Evolutionary conservation across 164 flowering plant species (phyloP).

Genomic region (Vitis cinerea): DNA sequence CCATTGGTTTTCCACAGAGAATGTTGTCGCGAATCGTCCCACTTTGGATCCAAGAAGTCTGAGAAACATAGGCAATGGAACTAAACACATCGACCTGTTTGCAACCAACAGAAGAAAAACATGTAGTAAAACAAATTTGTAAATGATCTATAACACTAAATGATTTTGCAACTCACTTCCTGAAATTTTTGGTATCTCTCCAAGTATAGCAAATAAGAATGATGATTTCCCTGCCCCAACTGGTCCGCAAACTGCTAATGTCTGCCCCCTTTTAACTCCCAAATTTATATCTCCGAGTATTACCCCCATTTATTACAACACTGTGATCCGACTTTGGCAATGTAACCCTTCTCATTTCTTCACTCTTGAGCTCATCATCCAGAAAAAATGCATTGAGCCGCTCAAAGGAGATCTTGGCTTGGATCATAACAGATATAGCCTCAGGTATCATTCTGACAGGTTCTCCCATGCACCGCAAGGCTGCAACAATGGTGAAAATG

Average conservation of each 20-base stretch:
- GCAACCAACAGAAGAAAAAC: neutral
- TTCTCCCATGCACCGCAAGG: constrained; percentile 58
- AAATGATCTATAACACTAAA: neutral
- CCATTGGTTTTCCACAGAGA: constrained; percentile 74
- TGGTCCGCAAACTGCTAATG: constrained; percentile 83
- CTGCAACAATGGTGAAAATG: constrained; percentile 70
- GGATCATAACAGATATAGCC: constrained; percentile 65
- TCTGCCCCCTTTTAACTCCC: constrained; percentile 50
- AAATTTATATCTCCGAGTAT: constrained; percentile 38
- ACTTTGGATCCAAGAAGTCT: constrained; percentile 87
- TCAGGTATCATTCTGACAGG: constrained; percentile 78
- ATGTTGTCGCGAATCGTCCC: constrained; percentile 87
- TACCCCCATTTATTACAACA: constrained; percentile 38
- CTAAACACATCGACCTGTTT: constrained; percentile 61
- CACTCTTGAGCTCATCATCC: constrained; percentile 60
- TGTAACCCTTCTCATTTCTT: constrained; percentile 14
- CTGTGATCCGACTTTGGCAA: constrained; percentile 8
- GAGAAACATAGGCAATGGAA: constrained; percentile 80
- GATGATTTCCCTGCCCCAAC: constrained; percentile 96
- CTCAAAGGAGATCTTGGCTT: constrained; percentile 72
- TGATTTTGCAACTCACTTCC: constrained; percentile 53
- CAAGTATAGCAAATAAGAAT: constrained; percentile 67
- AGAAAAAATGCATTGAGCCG: constrained; percentile 57
- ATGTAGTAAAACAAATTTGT: too few relatives aligned
- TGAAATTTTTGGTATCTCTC: constrained; percentile 72